Evolutionary conservation across 805 yeast species (phyloP).

Genomic region (Millerago galiae): DNA sequence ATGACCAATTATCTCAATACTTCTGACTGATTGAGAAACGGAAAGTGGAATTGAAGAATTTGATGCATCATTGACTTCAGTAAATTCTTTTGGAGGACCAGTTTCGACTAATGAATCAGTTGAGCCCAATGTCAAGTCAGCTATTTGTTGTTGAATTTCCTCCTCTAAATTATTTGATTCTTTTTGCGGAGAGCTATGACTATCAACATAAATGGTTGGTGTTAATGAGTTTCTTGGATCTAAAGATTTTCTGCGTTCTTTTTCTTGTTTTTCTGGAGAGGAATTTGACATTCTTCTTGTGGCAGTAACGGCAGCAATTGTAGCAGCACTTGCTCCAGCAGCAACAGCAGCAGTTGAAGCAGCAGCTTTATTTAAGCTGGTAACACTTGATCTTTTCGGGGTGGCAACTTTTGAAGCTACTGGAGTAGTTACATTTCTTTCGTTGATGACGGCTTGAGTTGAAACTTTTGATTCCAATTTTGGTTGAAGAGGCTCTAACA

Average conservation of each 20-base stretch:
- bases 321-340: neutral
- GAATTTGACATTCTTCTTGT: neutral
- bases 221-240: slow-evolving; percentile 7
- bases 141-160: neutral
- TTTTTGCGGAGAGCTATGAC: neutral
- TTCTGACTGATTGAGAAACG: slow-evolving; percentile 11
- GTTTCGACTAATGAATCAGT: neutral
- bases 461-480: no score
- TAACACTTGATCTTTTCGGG: neutral
- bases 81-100: neutral
- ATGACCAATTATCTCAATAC: slow-evolving; percentile 29
- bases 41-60: neutral
- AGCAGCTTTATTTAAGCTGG: neutral
- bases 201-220: neutral
- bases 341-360: neutral
- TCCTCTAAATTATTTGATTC: neutral
- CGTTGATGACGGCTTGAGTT: neutral
- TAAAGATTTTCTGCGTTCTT: neutral
- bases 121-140: neutral
- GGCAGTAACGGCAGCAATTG: neutral
- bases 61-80: neutral
- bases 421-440: slow-evolving; percentile 1
- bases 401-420: neutral
- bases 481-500: no score
- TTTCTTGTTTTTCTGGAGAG: neutral